Base-by-base conservation (phyloP, 257 asterid genomes). In the Solanum phureja region DNA sequence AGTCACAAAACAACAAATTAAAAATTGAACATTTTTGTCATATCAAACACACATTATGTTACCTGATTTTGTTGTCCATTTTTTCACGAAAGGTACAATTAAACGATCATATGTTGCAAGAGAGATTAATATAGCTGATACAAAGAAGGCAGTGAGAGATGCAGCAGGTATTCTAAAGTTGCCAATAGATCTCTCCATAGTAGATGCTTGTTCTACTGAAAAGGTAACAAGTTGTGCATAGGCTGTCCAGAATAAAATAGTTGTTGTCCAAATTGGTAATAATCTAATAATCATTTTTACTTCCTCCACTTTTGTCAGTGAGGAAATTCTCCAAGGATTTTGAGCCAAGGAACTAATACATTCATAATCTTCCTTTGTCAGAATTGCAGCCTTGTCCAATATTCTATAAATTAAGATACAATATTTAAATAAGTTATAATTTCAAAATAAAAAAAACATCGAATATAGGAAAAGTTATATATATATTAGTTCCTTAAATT, bases 361-460 rank as follows among this genome's bases (percentile, higher is more conserved):
- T 86, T 82, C 87, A 66, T 71, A 84, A 69, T 86, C 87, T 88
- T 88, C 91, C 76, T 89, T 90, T 71, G 76, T 81, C 16, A 89
- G 5, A 44, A 93, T 88, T 12, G 94, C 91, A 18, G 93, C 95
- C 88, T 91, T 93, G 91, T 93, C 94, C 90, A 91, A 66, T 85
- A 90, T 90, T 8, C 94, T 93, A 46, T 62, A 86, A 83, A 38
- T 62, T 10, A n/a, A 33, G 24, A 34, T 34, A n/a, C 68, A 1
- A 42, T 56, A 0, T n/a, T 16, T 58, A 38, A 31, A 18, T 13
- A 14, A 24, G 16, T 46, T 49, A 31, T 71, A 16, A 31, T 71
- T 71, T 19, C 1, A 33, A 71, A 52, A 52, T 42, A 42, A 44
- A 44, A 46, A 46, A 46, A 68, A 27, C 35, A 33, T 33, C 35